Base-by-base conservation (phyloP, 2,329 filamentous ascomycete species). In the Neonectria magnoliae region DNA sequence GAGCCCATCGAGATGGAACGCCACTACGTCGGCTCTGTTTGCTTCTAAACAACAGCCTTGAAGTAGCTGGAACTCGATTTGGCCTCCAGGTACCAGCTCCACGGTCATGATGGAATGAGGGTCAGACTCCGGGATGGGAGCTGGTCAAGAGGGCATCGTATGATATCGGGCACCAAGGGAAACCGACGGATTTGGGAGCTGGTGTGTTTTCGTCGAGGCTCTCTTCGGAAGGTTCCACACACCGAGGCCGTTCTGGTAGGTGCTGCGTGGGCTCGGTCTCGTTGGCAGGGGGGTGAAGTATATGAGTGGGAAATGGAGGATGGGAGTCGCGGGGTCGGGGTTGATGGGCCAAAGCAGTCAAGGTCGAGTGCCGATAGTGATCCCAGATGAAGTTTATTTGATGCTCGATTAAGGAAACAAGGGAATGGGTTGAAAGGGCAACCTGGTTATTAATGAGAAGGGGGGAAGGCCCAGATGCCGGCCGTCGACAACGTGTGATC, bases 21-120 rank as follows among this genome's bases (percentile, higher is more conserved):
- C 80, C 45, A 86, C 82, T 13, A 80, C 68, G 55, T 87, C 83
- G 57, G 84, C 85, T 65, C 83, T 80, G 60, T 85, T 80, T 25
- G 87, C 86, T 76, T 89, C 87, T 57, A 78, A 72, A 69, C 81
- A 87, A 72, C 87, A 89, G 36, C 85, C 84, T 62, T 81, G 77
- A 38, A 88, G 79, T 22, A 88, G 77, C 20, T 81, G 76, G 20
- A 75, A 65, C 56, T 79, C 78, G 52, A 75, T 68, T 16, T 73
- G 70, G 42, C 69, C 66, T 38, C 67, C 70, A 54, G 68, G 67
- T 52, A 76, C 75, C 69, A 79, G 73, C 45, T 75, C 76, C 72
- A 78, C 76, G 14, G 68, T 64, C 72, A 78, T 76, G 14, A 68
- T 64, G 64, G 57, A 60, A 67, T 65, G 53, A 61, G 61, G 48